A percentile compares a stretch with the other conserved stretches of the same genome.
Conservation (phyloP, 768 basidiomycete genomes). For the Sporobolomyces roseus region DNA sequence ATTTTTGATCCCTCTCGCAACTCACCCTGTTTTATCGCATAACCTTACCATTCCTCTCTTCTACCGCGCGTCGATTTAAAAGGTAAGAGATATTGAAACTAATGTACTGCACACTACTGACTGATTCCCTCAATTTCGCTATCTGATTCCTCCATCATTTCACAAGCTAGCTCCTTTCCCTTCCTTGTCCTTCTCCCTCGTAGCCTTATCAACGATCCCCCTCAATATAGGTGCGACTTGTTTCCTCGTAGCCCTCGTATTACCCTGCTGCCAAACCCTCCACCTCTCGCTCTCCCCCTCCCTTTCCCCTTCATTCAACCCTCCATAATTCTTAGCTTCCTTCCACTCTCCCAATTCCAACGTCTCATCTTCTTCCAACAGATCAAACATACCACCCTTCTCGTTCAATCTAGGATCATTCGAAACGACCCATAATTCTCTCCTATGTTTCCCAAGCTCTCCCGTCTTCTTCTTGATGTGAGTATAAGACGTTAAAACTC, state of each 20-base stretch:
- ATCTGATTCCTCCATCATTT: too few species aligned
- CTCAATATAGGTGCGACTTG: slow-evolving; percentile 49
- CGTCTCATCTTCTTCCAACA: slow-evolving; percentile 59
- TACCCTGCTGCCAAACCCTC: slow-evolving; percentile 51
- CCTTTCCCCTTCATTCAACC: slow-evolving; percentile 11
- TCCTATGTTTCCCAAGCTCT: slow-evolving; percentile 56
- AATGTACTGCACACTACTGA: too few species aligned
- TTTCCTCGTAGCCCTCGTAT: slow-evolving; percentile 50
- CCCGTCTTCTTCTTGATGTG: slow-evolving; percentile 48
- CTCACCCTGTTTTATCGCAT: too few species aligned
- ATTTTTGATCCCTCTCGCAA: too few species aligned
- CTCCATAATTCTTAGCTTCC: slow-evolving; percentile 40
- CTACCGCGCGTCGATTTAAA: too few species aligned
- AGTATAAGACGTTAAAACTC: slow-evolving; percentile 63
- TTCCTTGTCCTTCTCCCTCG: neutral
- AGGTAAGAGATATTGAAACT: too few species aligned
- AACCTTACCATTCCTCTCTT: too few species aligned
- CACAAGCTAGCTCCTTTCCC: too few species aligned
- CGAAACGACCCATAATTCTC: slow-evolving; percentile 64
- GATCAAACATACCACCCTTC: slow-evolving; percentile 57
- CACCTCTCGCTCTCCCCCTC: slow-evolving; percentile 30
- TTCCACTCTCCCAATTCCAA: slow-evolving; percentile 56
- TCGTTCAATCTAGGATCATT: too few species aligned
- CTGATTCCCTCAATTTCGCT: too few species aligned
- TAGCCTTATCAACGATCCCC: slow-evolving; percentile 8